phyloP scores from a whole-genome alignment of 2,329 filamentous ascomycete species.

The Sporothrix mexicana region DNA sequence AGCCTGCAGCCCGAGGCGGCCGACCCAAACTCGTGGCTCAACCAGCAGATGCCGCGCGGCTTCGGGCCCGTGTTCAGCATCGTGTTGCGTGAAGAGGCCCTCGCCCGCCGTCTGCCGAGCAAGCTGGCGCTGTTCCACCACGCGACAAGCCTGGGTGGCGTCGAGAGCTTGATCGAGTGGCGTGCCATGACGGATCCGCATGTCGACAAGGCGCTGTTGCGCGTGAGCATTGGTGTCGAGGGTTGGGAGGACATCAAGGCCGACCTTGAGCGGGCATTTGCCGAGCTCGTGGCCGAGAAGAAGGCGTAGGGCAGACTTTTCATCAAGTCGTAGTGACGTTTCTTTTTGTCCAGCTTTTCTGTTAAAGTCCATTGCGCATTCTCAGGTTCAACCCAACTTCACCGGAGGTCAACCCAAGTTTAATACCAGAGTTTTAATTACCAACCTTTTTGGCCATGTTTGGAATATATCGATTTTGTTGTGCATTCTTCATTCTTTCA shows the following conservation, averaged over 20 bases:
- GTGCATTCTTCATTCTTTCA: background rate
- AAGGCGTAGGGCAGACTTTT: background rate
- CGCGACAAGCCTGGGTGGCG: conserved; percentile 89
- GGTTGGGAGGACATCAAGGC: conserved; percentile 80
- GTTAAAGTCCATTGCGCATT: background rate
- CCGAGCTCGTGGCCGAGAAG: conserved; percentile 52
- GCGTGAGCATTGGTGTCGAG: conserved; percentile 88
- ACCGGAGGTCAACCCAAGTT: conserved; percentile 12
- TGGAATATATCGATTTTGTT: background rate
- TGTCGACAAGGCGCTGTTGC: conserved; percentile 74
- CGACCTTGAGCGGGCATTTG: conserved; percentile 73
- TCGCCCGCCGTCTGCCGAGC: conserved; percentile 74
- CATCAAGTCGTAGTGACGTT: background rate
- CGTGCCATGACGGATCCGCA: conserved; percentile 80
- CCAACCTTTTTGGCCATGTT: background rate
- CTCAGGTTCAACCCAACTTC: conserved; percentile 2
- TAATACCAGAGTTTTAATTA: background rate
- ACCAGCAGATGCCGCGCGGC: conserved; percentile 87
- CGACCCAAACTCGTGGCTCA: conserved; percentile 72
- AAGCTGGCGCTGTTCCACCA: conserved; percentile 87
- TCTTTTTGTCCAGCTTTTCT: background rate
- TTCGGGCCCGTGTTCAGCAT: conserved; percentile 89
- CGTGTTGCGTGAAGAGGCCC: conserved; percentile 62
- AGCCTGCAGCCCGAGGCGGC: conserved; percentile 72
- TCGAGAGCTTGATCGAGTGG: conserved; percentile 98